A percentile compares a stretch with the other conserved stretches of the same genome.
phyloP scores from a whole-genome alignment of 768 basidiomycete genomes.

The Cyclocybe aegerita region DNA sequence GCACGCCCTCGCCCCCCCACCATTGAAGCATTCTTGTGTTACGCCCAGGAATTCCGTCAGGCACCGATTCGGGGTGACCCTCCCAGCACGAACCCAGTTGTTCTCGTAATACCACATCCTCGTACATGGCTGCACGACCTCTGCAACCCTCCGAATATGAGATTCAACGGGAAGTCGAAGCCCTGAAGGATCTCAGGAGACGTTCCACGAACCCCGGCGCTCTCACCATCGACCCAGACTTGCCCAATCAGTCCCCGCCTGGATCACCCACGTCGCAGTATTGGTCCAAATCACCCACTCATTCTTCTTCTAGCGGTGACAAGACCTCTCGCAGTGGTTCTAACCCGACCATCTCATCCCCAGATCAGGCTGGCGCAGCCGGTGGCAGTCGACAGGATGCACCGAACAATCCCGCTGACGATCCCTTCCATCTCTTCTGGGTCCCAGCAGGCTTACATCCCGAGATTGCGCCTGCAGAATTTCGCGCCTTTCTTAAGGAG shows the following conservation, averaged over 20 bases:
- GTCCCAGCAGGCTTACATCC: conserved; percentile 96
- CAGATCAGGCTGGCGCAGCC: conserved; percentile 16
- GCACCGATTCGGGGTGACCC: conserved; percentile 8
- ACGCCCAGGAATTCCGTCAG: conserved; percentile 6
- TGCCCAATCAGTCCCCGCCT: conserved; percentile 71
- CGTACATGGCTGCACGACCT: conserved; percentile 37
- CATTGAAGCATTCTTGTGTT: not conserved
- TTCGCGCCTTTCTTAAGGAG: conserved; percentile 91
- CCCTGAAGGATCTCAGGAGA: conserved; percentile 78
- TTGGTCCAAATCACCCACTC: conserved; percentile 36
- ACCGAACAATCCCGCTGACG: conserved; percentile 52
- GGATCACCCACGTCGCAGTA: conserved; percentile 55
- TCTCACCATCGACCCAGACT: conserved; percentile 87
- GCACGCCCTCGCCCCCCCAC: not conserved
- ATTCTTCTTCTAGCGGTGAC: conserved; percentile 33
- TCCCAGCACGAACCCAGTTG: conserved; percentile 7
- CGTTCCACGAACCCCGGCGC: conserved; percentile 84
- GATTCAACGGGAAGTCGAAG: conserved; percentile 85
- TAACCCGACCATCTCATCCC: conserved; percentile 15
- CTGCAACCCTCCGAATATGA: conserved; percentile 84
- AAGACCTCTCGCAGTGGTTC: conserved; percentile 44
- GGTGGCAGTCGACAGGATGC: conserved; percentile 24
- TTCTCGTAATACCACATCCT: conserved; percentile 8
- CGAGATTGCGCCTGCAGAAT: conserved; percentile 96
- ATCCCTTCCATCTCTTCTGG: conserved; percentile 95